A percentile compares a stretch with the other conserved stretches of the same genome.
Evolutionary conservation across 306 rosid genomes (phyloP).

Genomic region (Cicer chorassanicum): DNA sequence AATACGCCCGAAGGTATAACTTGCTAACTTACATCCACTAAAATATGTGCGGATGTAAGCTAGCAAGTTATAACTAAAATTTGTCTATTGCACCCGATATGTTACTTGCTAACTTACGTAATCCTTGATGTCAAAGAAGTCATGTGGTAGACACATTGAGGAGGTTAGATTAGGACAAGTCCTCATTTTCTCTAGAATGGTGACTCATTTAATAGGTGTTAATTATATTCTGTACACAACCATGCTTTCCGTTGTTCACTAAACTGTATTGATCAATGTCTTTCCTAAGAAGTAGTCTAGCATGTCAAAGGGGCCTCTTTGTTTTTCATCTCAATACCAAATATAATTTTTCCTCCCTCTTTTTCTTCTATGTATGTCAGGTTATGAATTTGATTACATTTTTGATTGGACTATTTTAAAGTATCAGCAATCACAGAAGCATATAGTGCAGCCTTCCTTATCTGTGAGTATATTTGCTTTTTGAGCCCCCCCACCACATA

Average conservation of each 20-base stretch:
- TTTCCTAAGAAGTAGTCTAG: too few relatives aligned
- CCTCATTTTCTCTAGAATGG: neutral
- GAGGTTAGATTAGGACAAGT: neutral
- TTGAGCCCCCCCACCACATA: neutral
- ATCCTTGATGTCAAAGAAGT: neutral
- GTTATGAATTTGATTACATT: constrained; percentile 79
- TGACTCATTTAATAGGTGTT: neutral
- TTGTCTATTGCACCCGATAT: neutral
- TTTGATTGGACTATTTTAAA: constrained; percentile 96
- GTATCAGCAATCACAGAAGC: constrained; percentile 90
- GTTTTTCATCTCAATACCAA: constrained; percentile 20
- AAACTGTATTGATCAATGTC: too few relatives aligned
- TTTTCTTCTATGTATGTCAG: constrained; percentile 51
- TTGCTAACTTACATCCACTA: neutral
- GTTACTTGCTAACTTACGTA: neutral
- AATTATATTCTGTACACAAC: neutral
- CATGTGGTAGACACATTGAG: neutral
- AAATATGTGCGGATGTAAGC: neutral
- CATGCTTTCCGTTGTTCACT: neutral
- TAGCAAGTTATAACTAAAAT: neutral
- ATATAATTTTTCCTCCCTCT: constrained; percentile 25
- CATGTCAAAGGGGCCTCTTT: neutral
- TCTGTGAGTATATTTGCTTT: constrained; percentile 65
- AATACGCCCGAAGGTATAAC: neutral
- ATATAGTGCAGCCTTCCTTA: constrained; percentile 57